Conservation (phyloP, 164 flowering plant genomes). For the Berberis thunbergii region DNA sequence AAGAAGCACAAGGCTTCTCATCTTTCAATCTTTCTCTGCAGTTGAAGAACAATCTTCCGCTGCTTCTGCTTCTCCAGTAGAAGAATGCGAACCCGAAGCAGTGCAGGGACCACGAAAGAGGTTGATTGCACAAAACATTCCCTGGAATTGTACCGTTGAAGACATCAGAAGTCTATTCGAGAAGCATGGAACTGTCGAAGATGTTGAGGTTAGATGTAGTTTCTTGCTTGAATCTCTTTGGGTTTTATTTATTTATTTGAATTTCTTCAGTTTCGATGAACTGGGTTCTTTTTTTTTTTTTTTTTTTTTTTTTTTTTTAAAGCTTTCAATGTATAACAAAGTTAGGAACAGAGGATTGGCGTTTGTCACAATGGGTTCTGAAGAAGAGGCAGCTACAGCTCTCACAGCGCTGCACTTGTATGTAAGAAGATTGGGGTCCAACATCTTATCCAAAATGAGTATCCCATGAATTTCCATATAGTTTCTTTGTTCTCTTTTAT, state of each 20-base stretch:
- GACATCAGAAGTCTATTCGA: conserved; percentile 58
- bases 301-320: no score
- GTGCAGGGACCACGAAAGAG: conserved; percentile 26
- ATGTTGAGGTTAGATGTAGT: conserved; percentile 47
- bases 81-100: conserved; percentile 7
- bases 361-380: conserved; percentile 67
- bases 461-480: not conserved
- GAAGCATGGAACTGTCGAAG: conserved; percentile 57
- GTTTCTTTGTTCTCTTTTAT: not conserved
- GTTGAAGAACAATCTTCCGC: not conserved
- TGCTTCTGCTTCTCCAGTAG: not conserved
- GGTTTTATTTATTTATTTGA: not conserved
- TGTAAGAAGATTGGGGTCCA: conserved; percentile 36
- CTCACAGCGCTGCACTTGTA: conserved; percentile 46
- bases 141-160: conserved; percentile 58
- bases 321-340: conserved; percentile 71
- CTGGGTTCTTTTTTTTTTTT: conserved; percentile 10
- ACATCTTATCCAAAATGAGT: not conserved
- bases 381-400: conserved; percentile 71
- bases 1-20: conserved; percentile 2
- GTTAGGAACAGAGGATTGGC: conserved; percentile 71
- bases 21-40: not conserved
- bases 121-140: conserved; percentile 66
- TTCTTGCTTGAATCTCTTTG: not conserved
- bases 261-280: conserved; percentile 4